Conservation (phyloP, 768 basidiomycete genomes). For the Hortiboletus flavorubellus region DNA sequence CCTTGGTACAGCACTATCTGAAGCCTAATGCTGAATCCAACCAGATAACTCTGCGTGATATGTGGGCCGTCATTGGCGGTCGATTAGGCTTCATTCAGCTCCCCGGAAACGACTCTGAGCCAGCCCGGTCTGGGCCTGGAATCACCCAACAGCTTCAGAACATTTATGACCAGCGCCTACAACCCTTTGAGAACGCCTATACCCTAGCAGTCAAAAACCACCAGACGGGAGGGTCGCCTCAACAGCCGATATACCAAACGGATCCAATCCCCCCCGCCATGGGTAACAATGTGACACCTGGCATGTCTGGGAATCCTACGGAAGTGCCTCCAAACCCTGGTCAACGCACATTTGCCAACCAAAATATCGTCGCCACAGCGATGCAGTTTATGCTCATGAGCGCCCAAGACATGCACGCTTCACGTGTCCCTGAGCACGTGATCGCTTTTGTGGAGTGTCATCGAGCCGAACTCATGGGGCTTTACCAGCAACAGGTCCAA, state of each 20-base stretch:
- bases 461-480: slow-evolving; percentile 34
- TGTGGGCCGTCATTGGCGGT: slow-evolving; percentile 70
- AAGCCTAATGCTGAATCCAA: slow-evolving; percentile 8
- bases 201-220: slow-evolving; percentile 37
- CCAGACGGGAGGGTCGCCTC: slow-evolving; percentile 4
- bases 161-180: slow-evolving; percentile 58
- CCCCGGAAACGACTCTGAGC: slow-evolving; percentile 56
- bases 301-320: slow-evolving; percentile 15
- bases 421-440: slow-evolving; percentile 45
- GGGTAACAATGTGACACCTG: slow-evolving; percentile 9
- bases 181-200: slow-evolving; percentile 55
- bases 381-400: slow-evolving; percentile 45
- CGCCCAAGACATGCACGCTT: slow-evolving; percentile 50
- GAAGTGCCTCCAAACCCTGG: slow-evolving; percentile 20
- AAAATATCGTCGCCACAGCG: slow-evolving; percentile 38
- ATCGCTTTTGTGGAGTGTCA: slow-evolving; percentile 57
- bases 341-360: slow-evolving; percentile 11
- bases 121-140: slow-evolving; percentile 58
- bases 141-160: slow-evolving; percentile 57
- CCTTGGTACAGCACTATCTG: not conserved
- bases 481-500: slow-evolving; percentile 29
- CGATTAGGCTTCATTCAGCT: slow-evolving; percentile 64
- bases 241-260: slow-evolving; percentile 12
- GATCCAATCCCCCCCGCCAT: slow-evolving; percentile 8
- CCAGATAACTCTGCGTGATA: slow-evolving; percentile 54